Conservation (phyloP, 805 yeast species). For the Starmerella stigmatis region DNA sequence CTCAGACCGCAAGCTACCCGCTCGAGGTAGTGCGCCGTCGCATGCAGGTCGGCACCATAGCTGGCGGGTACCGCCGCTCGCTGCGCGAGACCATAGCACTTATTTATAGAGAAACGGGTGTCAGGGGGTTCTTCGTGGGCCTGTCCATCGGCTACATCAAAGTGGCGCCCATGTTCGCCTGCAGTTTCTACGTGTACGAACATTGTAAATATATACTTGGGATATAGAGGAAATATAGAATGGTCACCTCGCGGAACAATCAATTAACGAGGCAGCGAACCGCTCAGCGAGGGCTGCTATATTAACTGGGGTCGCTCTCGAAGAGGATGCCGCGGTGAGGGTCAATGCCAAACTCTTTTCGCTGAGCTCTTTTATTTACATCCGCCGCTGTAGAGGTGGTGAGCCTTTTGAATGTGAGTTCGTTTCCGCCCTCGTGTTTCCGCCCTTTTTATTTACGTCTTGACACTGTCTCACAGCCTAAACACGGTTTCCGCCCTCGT, state of each 20-base stretch:
- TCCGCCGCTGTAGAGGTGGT: too few relatives aligned
- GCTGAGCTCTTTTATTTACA: too few relatives aligned
- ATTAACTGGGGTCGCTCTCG: too few relatives aligned
- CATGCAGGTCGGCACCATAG: constrained; percentile 63
- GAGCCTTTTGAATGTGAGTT: too few relatives aligned
- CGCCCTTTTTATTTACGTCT: too few relatives aligned
- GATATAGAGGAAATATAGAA: constrained; percentile 35
- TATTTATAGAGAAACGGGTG: constrained; percentile 64
- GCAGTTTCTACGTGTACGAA: constrained; percentile 90
- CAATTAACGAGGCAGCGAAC: neutral
- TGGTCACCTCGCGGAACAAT: too few relatives aligned
- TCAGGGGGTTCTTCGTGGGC: constrained; percentile 87
- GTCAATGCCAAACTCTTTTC: too few relatives aligned
- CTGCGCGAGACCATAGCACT: constrained; percentile 34
- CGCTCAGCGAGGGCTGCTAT: too few relatives aligned
- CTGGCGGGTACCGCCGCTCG: constrained; percentile 29
- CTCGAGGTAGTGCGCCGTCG: constrained; percentile 89
- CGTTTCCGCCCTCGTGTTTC: too few relatives aligned
- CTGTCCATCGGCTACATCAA: constrained; percentile 89
- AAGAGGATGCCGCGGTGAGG: too few relatives aligned
- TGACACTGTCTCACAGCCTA: too few relatives aligned
- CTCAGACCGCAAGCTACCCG: constrained; percentile 96
- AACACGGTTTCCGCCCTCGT: too few relatives aligned
- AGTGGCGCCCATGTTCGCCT: constrained; percentile 94
- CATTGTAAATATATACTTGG: constrained; percentile 62